A percentile compares a stretch with the other conserved stretches of the same genome.
Conservation (phyloP, 306 rosid species). For the Urtica urens region DNA sequence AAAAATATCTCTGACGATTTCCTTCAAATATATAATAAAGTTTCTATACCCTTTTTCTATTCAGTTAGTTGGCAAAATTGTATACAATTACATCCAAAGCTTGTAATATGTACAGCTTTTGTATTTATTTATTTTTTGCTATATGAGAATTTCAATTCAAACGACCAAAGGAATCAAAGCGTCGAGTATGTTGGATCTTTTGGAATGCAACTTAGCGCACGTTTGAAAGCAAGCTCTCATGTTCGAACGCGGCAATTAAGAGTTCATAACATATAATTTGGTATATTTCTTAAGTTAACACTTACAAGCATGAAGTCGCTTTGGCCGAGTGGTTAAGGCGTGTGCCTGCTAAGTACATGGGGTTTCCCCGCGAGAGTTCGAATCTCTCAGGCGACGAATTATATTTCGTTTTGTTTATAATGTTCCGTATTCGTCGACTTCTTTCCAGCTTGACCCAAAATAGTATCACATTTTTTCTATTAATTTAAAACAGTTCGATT, state of each 20-base stretch:
- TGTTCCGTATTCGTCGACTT: too few relatives aligned
- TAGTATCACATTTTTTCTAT: too few relatives aligned
- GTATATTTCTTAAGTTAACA: background rate
- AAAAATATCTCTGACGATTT: constrained; percentile 21
- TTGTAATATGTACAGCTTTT: too few relatives aligned
- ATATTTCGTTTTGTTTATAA: too few relatives aligned
- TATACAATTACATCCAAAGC: background rate
- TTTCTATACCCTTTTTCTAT: background rate
- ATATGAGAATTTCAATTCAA: too few relatives aligned
- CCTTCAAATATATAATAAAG: background rate
- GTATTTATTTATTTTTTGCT: too few relatives aligned
- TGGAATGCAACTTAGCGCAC: too few relatives aligned
- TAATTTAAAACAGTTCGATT: too few relatives aligned
- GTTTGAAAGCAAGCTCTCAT: background rate
- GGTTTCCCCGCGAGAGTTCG: constrained; percentile 66
- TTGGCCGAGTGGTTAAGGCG: constrained; percentile 85
- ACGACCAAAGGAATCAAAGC: too few relatives aligned
- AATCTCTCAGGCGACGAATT: constrained; percentile 42
- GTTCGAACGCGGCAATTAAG: background rate
- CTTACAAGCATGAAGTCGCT: constrained; percentile 21
- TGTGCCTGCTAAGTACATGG: constrained; percentile 28
- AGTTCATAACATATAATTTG: too few relatives aligned
- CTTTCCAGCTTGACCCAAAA: too few relatives aligned
- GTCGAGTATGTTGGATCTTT: too few relatives aligned
- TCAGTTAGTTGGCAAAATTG: background rate